Evolutionary conservation across 331 rosid species (phyloP).

Genomic region (Erythrophleum ivorense): DNA sequence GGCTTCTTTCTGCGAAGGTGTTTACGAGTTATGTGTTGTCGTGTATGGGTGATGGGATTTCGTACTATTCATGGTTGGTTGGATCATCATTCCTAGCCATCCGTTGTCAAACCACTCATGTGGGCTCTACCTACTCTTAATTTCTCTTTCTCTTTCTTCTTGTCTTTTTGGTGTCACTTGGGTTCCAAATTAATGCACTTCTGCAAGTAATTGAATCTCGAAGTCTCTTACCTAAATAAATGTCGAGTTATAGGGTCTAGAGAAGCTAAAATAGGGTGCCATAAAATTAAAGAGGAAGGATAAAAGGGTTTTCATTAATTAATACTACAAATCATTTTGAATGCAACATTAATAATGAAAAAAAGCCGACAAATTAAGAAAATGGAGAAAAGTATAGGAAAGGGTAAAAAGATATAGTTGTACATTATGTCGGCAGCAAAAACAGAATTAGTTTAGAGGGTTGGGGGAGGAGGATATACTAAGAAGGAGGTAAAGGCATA

Average conservation of each 20-base stretch:
- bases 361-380: not conserved
- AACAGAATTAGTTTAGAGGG: slow-evolving; percentile 11
- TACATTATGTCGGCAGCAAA: slow-evolving; percentile 47
- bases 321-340: not conserved
- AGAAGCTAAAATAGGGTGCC: not conserved
- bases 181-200: slow-evolving; percentile 41
- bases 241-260: too few species aligned
- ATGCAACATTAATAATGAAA: not conserved
- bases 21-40: not conserved
- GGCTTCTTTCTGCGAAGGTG: not conserved
- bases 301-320: not conserved
- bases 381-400: not conserved
- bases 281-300: not conserved
- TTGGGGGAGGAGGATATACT: not conserved
- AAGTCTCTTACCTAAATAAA: not conserved
- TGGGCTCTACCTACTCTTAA: slow-evolving; percentile 47
- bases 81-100: slow-evolving; percentile 50
- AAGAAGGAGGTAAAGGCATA: slow-evolving; percentile 6
- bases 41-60: slow-evolving; percentile 8
- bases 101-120: slow-evolving; percentile 46
- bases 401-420: slow-evolving; percentile 5
- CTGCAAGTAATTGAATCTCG: not conserved
- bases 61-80: slow-evolving; percentile 48
- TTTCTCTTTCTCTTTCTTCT: not conserved
- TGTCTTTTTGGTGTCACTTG: not conserved